Percentiles rank a stretch among this genome's conserved stretches.
These are phyloP conservation scores for Apiospora kogelbergensis DNA, from an alignment of 2,329 filamentous ascomycete species.

Conservation along the genomic window DNA sequence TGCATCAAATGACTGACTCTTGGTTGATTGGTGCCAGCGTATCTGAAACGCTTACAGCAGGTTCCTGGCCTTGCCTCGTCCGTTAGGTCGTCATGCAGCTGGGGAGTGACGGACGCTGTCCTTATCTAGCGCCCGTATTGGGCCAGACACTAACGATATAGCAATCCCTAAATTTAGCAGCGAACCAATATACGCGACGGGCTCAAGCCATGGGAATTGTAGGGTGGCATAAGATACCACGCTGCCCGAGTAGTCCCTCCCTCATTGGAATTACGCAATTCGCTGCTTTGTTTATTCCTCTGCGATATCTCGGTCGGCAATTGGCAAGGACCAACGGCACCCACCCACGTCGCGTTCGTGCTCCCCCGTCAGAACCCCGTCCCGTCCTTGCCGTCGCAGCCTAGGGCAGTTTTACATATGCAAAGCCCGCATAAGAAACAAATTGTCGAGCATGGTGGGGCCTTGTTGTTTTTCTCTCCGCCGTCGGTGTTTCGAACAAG, in stretches of 20 bases:
- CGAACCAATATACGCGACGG: not conserved
- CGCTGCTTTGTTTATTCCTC: not conserved
- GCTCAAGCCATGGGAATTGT: not conserved
- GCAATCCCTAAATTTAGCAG: not conserved
- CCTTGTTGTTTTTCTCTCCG: not conserved
- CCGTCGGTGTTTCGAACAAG: not conserved
- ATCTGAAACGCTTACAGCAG: not conserved
- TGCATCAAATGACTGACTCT: not conserved
- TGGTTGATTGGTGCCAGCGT: not conserved
- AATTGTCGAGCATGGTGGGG: not conserved
- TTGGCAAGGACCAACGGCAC: not conserved
- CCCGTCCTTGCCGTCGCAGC: not conserved
- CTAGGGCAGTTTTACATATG: slow-evolving; percentile 1
- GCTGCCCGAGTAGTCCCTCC: not conserved
- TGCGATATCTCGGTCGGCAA: not conserved
- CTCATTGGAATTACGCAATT: not conserved
- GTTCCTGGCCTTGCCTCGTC: not conserved
- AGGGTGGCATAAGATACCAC: not conserved
- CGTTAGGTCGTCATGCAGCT: not conserved
- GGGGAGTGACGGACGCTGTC: not conserved
- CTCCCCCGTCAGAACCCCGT: too few relatives aligned
- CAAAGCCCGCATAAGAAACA: slow-evolving; percentile 5
- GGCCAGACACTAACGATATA: not conserved
- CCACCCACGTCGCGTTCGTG: slow-evolving; percentile 2
- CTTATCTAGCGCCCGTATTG: not conserved